Base-by-base conservation (phyloP, 495 filamentous ascomycete genomes). In the Sphaerosporella brunnea region DNA sequence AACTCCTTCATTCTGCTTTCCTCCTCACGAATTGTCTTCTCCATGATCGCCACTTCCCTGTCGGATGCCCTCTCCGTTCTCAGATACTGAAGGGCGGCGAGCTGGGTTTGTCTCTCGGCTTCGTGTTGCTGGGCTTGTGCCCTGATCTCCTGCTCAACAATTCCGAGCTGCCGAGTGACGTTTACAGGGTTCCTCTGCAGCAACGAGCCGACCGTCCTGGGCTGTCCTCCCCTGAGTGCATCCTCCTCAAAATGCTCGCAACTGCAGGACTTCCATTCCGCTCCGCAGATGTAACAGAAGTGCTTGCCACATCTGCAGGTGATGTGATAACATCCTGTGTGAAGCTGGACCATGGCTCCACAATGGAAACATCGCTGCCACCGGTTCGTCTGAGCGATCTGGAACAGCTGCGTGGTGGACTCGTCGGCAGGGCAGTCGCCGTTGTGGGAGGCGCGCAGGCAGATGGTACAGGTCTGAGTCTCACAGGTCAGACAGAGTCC, bases 281-380 rank as follows among this genome's bases (percentile, higher is more conserved):
- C 54, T 9, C 79, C 84, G 55, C 83, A 90, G 30, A 79, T 69
- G 72, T 84, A 82, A 63, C 83, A 90, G 61, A 86, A 87, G 51
- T 86, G 73, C 21, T 80, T 82, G 42, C 72, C 75, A 57, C 83
- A 88, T 45, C 75, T 80, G 62, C 53, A 55, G 11, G 45, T 55
- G 75, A 87, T 86, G 58, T 86, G 84, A 62, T 84, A 84, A 60
- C 80, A 84, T 41, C 83, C 82, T 58, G 82, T 77, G 53, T 79
- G 77, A 42, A 84, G 63, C 60, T 88, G 80, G 13, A 87, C 79
- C 61, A 79, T 72, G 16, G 74, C 68, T 45, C 70, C 74, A 65
- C 84, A 90, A 51, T 69, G 75, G 62, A 74, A 78, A 55, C 84
- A 92, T 23, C 77, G 69, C 56, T 84, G 78, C 74, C 80, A 84